Evolutionary conservation across 2,329 filamentous ascomycete genomes (phyloP), one percentile per base, ranked within the genome.

Genomic region (Ophiostoma ulmi): DNA sequence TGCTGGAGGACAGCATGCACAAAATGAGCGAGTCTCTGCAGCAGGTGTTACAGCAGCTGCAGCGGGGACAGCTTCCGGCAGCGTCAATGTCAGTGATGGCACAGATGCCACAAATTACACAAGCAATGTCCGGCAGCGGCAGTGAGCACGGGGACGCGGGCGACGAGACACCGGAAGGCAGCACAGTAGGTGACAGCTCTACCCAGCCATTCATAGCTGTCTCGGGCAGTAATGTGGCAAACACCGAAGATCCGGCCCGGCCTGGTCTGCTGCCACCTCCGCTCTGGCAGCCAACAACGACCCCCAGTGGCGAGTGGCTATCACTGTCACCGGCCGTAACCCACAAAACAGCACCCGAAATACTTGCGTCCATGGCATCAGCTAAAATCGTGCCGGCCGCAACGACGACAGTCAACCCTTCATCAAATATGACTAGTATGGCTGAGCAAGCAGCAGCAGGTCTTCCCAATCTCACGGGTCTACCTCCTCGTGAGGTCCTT

Each of bases 1-100:
- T 64, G 20, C 65, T 73, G 11, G 72, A 73, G 58, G 71, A 66
- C 36, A 72, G 44, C 39, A 68, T 73, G 63, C 61, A 26, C 41
- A 48, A 58, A 44, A 71, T 73, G 39, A 55, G 44, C 41, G 67
- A 69, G 65, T 67, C 65, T 8, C 26, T 73, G 14, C 71, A 73
- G 52, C 55, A 71, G 5, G 58, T 72, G n/a, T 55, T 71, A 31
- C 44, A 39, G 41, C 72, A 69, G 20, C 39, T 70, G 61, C 61
- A 39, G 58, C 11, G 55, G 58, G 55, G 26, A 5, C 26, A 63
- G 22, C 7, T 58, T 14, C 52, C 58, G 26, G 3, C 52, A 17
- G 61, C 69, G 31, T n/a, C 67, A 10, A n/a, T 17, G 26, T 20
- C 58, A 20, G 44, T 20, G 8, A 48, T 48, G 17, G 5, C 44